phyloP scores from a whole-genome alignment of 164 flowering plant species.

The Magnolia changhungtana region DNA sequence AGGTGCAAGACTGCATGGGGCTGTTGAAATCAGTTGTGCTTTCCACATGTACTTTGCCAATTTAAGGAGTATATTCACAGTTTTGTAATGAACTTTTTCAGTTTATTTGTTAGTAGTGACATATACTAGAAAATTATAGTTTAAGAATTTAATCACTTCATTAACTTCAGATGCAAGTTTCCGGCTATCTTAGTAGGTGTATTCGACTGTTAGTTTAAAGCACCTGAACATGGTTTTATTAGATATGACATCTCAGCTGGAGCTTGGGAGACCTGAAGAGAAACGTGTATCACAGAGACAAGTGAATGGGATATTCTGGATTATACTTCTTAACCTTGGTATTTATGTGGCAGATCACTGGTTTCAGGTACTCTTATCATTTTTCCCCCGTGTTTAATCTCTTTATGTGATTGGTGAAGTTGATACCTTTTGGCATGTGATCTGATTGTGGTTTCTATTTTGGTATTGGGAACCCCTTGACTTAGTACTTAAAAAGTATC shows the following conservation, averaged over 20 bases:
- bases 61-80: neutral
- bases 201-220: neutral
- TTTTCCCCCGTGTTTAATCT: neutral
- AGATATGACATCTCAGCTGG: slow-evolving; percentile 82
- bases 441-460: neutral
- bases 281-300: slow-evolving; percentile 50
- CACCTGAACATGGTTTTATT: slow-evolving; percentile 20
- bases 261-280: slow-evolving; percentile 56
- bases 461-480: neutral
- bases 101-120: neutral
- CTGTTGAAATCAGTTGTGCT: too few species aligned
- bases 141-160: neutral
- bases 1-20: too few species aligned
- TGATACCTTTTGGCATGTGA: neutral
- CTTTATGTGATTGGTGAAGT: neutral
- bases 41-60: neutral
- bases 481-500: neutral
- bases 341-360: slow-evolving; percentile 76
- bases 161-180: neutral
- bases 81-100: neutral
- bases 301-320: slow-evolving; percentile 88
- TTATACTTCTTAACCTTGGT: slow-evolving; percentile 80
- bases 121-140: neutral
- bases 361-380: slow-evolving; percentile 51
- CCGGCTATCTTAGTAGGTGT: neutral